These are phyloP conservation scores for Colletotrichum sp. DNA, from an alignment of 2,329 filamentous ascomycete species.

Conservation along the genomic window DNA sequence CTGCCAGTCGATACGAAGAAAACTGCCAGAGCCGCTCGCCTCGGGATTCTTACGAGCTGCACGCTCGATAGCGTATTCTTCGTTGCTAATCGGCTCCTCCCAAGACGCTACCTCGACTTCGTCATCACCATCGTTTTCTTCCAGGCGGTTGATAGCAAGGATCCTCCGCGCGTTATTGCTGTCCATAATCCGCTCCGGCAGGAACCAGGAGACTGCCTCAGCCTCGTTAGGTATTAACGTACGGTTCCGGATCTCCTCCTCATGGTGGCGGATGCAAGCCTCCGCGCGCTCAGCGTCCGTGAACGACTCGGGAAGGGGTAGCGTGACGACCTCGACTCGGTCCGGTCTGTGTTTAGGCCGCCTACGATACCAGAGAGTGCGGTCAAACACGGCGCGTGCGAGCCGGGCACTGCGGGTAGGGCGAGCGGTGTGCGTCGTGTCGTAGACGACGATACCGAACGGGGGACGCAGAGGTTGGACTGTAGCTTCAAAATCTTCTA, in stretches of 20 bases:
- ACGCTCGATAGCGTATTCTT: neutral
- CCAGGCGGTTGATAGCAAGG: neutral
- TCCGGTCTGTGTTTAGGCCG: neutral
- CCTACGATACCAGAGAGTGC: neutral
- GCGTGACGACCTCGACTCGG: neutral
- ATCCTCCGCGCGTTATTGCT: neutral
- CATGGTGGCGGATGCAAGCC: neutral
- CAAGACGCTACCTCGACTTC: neutral
- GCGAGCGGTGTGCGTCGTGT: neutral
- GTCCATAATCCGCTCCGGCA: neutral
- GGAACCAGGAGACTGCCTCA: neutral
- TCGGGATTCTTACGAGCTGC: neutral
- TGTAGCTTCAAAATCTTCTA: neutral
- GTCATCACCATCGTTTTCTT: neutral
- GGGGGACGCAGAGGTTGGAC: neutral
- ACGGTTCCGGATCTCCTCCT: neutral
- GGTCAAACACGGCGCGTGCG: neutral
- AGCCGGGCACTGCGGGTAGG: neutral
- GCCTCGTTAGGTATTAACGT: neutral
- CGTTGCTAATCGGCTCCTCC: neutral
- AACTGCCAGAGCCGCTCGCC: neutral
- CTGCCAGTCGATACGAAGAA: neutral
- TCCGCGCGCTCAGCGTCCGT: neutral
- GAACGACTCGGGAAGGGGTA: neutral
- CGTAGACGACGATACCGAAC: neutral